Conservation (phyloP, 2,329 filamentous ascomycete genomes). For the Paracoccidioides brasiliensis region DNA sequence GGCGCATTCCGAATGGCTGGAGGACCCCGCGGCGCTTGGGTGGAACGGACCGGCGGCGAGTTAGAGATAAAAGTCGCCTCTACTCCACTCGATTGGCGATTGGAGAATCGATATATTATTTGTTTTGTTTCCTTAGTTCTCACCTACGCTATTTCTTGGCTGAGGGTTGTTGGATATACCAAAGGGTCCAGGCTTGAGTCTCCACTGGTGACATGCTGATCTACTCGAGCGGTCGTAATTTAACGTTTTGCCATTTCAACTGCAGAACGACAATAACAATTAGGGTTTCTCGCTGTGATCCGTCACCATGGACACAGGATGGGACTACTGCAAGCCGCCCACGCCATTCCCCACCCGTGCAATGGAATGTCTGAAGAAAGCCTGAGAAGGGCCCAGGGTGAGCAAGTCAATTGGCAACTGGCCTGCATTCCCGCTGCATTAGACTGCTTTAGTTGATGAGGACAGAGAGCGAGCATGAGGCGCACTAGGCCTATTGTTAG, state of each 20-base stretch:
- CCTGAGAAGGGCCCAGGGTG: not conserved
- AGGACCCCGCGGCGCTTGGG: too few species aligned
- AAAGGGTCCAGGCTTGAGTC: not conserved
- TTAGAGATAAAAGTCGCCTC: too few species aligned
- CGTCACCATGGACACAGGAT: constrained; percentile 1
- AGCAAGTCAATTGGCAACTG: constrained; percentile 2
- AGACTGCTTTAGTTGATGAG: not conserved
- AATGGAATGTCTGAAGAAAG: not conserved
- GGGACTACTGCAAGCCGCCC: constrained; percentile 1
- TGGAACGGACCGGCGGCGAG: too few species aligned
- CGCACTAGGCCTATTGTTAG: not conserved
- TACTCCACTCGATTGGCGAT: not conserved
- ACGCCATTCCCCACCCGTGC: not conserved
- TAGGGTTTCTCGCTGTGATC: not conserved
- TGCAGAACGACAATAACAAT: not conserved
- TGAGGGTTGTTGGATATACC: not conserved
- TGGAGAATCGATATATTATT: not conserved
- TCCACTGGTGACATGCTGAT: not conserved
- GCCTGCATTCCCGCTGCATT: constrained; percentile 5
- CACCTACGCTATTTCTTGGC: not conserved
- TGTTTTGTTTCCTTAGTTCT: not conserved
- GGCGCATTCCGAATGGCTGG: not conserved
- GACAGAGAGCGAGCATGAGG: too few species aligned
- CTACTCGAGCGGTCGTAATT: not conserved
- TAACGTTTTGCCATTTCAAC: not conserved